Conservation (phyloP, 1,139 yeast species). For the Candida tetrigidarum region DNA sequence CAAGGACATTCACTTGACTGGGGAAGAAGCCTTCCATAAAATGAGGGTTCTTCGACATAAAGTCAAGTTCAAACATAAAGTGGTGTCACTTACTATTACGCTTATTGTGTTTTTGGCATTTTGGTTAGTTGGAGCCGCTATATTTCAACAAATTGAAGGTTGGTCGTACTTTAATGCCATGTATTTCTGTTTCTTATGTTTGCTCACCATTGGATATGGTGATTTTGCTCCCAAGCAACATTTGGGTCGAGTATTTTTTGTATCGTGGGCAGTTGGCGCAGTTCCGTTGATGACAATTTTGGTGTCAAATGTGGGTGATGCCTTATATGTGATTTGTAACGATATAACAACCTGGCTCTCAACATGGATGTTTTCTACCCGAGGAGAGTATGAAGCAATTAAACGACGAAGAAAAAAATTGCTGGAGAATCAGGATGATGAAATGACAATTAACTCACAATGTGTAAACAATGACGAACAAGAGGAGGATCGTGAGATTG, state of each 20-base stretch:
- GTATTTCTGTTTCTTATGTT: slow-evolving; percentile 75
- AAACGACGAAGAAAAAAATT: slow-evolving; percentile 12
- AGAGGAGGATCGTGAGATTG: slow-evolving; percentile 13
- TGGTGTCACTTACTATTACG: slow-evolving; percentile 42
- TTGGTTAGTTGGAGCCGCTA: slow-evolving; percentile 74
- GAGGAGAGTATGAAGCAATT: slow-evolving; percentile 12
- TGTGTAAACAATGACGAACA: slow-evolving; percentile 13
- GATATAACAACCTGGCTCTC: slow-evolving; percentile 21
- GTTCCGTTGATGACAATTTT: slow-evolving; percentile 87
- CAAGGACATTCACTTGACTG: slow-evolving; percentile 25
- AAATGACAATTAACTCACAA: slow-evolving; percentile 13
- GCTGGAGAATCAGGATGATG: slow-evolving; percentile 21
- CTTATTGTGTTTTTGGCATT: slow-evolving; percentile 54
- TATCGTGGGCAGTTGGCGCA: slow-evolving; percentile 79
- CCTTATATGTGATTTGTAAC: slow-evolving; percentile 44
- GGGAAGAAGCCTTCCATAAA: slow-evolving; percentile 52
- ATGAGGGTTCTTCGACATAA: slow-evolving; percentile 52
- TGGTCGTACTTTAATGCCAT: slow-evolving; percentile 75
- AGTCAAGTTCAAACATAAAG: slow-evolving; percentile 35
- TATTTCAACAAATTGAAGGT: slow-evolving; percentile 58
- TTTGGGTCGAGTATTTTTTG: slow-evolving; percentile 74
- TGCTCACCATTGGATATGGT: slow-evolving; percentile 86
- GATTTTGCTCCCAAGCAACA: slow-evolving; percentile 64
- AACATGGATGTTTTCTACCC: slow-evolving; percentile 16
- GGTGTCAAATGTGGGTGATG: slow-evolving; percentile 73